A percentile compares a stretch with the other conserved stretches of the same genome.
Evolutionary conservation across 768 basidiomycete genomes (phyloP).

Genomic region (Lactarius sp.): DNA sequence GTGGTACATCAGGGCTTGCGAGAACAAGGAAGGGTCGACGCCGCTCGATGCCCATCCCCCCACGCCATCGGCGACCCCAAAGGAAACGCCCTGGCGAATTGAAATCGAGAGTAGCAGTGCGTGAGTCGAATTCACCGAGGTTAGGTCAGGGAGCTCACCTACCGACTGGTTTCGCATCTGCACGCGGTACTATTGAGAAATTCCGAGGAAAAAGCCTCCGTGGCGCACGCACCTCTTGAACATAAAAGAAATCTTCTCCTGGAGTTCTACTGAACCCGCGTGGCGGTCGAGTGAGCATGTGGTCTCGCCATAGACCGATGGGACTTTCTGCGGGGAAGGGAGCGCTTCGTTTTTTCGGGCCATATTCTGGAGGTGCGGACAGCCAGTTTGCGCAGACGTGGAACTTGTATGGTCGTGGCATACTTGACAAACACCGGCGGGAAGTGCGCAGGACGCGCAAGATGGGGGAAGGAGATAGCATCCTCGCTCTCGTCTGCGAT

Average conservation of each 20-base stretch:
- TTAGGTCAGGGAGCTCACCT: conserved; percentile 35
- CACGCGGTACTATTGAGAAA: conserved; percentile 4
- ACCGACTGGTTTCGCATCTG: conserved; percentile 81
- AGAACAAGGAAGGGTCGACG: conserved; percentile 84
- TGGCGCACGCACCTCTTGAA: conserved; percentile 56
- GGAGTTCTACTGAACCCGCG: conserved; percentile 37
- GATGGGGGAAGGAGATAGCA: neutral
- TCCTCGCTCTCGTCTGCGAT: neutral
- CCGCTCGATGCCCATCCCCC: conserved; percentile 86
- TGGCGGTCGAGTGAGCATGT: conserved; percentile 48
- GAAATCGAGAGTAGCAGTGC: neutral
- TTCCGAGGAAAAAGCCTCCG: neutral
- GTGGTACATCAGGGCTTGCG: conserved; percentile 88
- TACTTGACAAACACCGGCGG: conserved; percentile 26
- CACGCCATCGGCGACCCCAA: conserved; percentile 90
- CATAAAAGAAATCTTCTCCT: conserved; percentile 61
- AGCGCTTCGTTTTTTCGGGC: conserved; percentile 32
- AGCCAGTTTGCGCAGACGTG: conserved; percentile 77
- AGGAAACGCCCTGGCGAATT: conserved; percentile 55
- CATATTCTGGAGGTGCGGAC: conserved; percentile 53
- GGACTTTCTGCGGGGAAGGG: conserved; percentile 56
- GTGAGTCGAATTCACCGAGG: conserved; percentile 19
- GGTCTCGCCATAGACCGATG: conserved; percentile 68
- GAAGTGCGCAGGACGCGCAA: neutral
- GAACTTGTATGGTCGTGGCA: conserved; percentile 57